These are phyloP conservation scores for Plenodomus tracheiphilus DNA, from an alignment of 2,329 filamentous ascomycete species.

Conservation along the genomic window DNA sequence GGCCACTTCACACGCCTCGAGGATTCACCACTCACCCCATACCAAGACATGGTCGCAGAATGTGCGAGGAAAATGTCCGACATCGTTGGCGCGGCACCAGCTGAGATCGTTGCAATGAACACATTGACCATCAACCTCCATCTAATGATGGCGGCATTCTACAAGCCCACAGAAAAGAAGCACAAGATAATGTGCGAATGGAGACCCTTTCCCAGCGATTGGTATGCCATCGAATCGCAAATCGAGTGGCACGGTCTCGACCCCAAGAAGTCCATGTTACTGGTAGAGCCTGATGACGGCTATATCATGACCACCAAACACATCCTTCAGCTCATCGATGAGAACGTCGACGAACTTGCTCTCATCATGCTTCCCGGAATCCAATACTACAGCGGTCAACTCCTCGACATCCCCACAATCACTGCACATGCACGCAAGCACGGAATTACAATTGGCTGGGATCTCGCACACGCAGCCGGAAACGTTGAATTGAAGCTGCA, in stretches of 20 bases:
- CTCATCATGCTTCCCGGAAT: slow-evolving; percentile 81
- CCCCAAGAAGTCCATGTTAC: slow-evolving; percentile 66
- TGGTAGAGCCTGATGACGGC: slow-evolving; percentile 67
- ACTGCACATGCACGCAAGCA: slow-evolving; percentile 72
- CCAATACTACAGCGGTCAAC: slow-evolving; percentile 88
- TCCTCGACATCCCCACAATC: slow-evolving; percentile 79
- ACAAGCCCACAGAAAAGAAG: slow-evolving; percentile 64
- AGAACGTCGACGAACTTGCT: slow-evolving; percentile 71
- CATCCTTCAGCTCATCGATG: slow-evolving; percentile 72
- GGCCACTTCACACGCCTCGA: slow-evolving; percentile 75
- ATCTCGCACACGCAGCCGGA: slow-evolving; percentile 82
- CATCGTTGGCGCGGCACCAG: slow-evolving; percentile 71
- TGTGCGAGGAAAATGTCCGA: slow-evolving; percentile 70
- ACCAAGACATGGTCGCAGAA: slow-evolving; percentile 76
- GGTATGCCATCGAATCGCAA: slow-evolving; percentile 83
- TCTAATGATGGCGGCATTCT: slow-evolving; percentile 83
- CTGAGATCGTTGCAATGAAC: slow-evolving; percentile 86
- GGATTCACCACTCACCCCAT: slow-evolving; percentile 70
- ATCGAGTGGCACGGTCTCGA: slow-evolving; percentile 71
- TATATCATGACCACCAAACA: slow-evolving; percentile 67
- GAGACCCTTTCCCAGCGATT: slow-evolving; percentile 86
- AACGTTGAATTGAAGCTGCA: slow-evolving; percentile 80
- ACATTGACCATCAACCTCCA: slow-evolving; percentile 81
- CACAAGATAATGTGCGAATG: slow-evolving; percentile 85
- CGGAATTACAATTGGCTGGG: slow-evolving; percentile 79